Percentiles rank a stretch among this genome's conserved stretches.
These are phyloP conservation scores for Prunus mira DNA, from an alignment of 306 rosid genomes.

Conservation along the genomic window DNA sequence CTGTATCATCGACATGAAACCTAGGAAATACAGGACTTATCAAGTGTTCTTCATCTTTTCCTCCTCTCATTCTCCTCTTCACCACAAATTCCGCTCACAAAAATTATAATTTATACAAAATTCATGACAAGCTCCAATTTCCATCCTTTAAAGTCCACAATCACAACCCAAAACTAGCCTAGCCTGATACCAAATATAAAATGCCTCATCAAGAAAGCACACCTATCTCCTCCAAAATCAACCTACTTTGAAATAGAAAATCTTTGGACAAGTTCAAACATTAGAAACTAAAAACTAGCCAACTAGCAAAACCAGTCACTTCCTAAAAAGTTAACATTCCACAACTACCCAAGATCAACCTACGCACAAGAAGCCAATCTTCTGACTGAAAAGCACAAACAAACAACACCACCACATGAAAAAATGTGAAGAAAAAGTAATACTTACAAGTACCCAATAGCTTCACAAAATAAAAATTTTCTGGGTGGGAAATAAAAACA, in stretches of 20 bases:
- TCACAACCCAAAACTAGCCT: constrained; percentile 5
- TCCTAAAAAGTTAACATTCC: constrained; percentile 5
- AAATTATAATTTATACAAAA: constrained; percentile 15
- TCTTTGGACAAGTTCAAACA: neutral
- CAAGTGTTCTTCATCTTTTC: constrained; percentile 40
- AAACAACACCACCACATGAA: constrained; percentile 23
- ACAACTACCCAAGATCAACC: constrained; percentile 14
- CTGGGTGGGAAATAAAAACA: neutral
- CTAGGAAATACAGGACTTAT: constrained; percentile 69
- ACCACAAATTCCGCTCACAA: constrained; percentile 26
- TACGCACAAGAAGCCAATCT: neutral
- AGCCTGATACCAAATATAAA: neutral
- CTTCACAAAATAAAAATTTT: constrained; percentile 12
- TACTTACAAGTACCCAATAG: constrained; percentile 18
- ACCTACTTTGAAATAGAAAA: neutral
- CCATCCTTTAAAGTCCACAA: constrained; percentile 4
- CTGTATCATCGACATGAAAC: constrained; percentile 68
- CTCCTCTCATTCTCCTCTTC: constrained; percentile 41
- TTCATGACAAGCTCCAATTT: constrained; percentile 11
- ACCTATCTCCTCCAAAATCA: constrained; percentile 12
- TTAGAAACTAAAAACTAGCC: neutral
- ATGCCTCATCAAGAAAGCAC: constrained; percentile 7
- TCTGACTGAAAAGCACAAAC: constrained; percentile 18
- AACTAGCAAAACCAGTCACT: neutral
- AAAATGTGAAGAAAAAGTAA: neutral